phyloP scores from a whole-genome alignment of 768 basidiomycete genomes.

The Tylopilus rubrobrunneus region DNA sequence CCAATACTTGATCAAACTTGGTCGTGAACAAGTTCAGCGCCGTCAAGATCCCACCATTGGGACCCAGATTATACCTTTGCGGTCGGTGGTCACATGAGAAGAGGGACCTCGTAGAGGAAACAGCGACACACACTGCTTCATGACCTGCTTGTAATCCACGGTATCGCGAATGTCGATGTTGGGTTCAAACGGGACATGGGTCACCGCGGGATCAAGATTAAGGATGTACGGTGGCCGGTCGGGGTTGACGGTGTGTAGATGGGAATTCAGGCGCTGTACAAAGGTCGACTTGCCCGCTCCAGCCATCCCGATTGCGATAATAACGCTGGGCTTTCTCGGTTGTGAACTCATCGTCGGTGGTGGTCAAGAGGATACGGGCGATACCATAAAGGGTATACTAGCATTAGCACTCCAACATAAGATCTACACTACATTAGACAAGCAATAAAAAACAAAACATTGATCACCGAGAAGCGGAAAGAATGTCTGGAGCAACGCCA shows the following conservation, averaged over 20 bases:
- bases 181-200: slow-evolving; percentile 86
- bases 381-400: slow-evolving; percentile 16
- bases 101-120: slow-evolving; percentile 15
- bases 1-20: slow-evolving; percentile 96
- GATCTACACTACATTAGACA: background rate
- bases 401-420: too few relatives aligned
- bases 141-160: slow-evolving; percentile 95
- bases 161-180: slow-evolving; percentile 99
- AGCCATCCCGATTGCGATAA: slow-evolving; percentile 94
- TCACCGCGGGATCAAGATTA: slow-evolving; percentile 96
- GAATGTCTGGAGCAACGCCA: slow-evolving; percentile 10
- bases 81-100: slow-evolving; percentile 14
- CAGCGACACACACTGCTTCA: slow-evolving; percentile 89
- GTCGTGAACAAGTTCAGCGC: slow-evolving; percentile 97
- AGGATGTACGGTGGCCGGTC: slow-evolving; percentile 87
- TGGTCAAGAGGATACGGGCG: slow-evolving; percentile 5
- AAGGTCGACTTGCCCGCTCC: slow-evolving; percentile 98
- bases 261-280: slow-evolving; percentile 90
- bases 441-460: background rate
- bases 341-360: slow-evolving; percentile 19
- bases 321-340: slow-evolving; percentile 63
- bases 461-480: slow-evolving; percentile 7
- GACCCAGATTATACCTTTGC: slow-evolving; percentile 91
- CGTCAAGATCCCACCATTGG: slow-evolving; percentile 96
- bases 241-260: slow-evolving; percentile 69